Evolutionary conservation across 2,329 filamentous ascomycete genomes (phyloP).

Genomic region (Fusarium torreyae): DNA sequence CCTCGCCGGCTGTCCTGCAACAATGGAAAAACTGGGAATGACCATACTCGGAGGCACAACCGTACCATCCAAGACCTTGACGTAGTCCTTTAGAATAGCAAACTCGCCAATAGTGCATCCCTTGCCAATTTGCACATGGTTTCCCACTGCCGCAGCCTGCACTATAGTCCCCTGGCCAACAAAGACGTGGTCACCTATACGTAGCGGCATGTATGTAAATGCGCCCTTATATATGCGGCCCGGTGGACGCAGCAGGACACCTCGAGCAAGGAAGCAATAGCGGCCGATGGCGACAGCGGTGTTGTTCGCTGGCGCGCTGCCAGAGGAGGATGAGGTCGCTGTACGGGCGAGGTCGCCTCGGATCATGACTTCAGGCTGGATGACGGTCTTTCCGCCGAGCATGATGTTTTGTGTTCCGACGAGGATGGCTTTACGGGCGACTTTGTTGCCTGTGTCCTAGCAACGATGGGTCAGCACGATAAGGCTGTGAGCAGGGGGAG

Average conservation of each 20-base stretch:
- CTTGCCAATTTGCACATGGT: slow-evolving; percentile 87
- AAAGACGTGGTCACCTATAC: slow-evolving; percentile 95
- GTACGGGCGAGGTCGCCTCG: slow-evolving; percentile 86
- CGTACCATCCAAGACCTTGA: slow-evolving; percentile 86
- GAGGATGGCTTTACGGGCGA: slow-evolving; percentile 90
- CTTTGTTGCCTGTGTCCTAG: slow-evolving; percentile 98
- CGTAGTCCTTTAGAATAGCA: slow-evolving; percentile 93
- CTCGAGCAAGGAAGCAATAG: slow-evolving; percentile 89
- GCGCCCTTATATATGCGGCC: slow-evolving; percentile 84
- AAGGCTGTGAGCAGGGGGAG: neutral
- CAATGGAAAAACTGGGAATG: slow-evolving; percentile 90
- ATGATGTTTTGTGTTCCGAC: slow-evolving; percentile 98
- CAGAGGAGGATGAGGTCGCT: slow-evolving; percentile 60
- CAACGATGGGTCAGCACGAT: neutral
- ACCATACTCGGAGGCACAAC: slow-evolving; percentile 92
- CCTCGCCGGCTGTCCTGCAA: slow-evolving; percentile 85
- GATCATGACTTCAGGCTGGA: slow-evolving; percentile 95
- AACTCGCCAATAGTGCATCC: slow-evolving; percentile 86
- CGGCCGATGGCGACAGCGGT: slow-evolving; percentile 89
- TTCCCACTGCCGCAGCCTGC: slow-evolving; percentile 86
- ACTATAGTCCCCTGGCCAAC: slow-evolving; percentile 82
- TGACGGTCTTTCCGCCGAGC: slow-evolving; percentile 94
- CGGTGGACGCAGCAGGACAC: slow-evolving; percentile 85
- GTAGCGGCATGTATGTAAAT: slow-evolving; percentile 88
- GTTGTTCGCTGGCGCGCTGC: slow-evolving; percentile 63